Base-by-base conservation (phyloP, 139 green algal genomes). In the Chlorella sp. region DNA sequence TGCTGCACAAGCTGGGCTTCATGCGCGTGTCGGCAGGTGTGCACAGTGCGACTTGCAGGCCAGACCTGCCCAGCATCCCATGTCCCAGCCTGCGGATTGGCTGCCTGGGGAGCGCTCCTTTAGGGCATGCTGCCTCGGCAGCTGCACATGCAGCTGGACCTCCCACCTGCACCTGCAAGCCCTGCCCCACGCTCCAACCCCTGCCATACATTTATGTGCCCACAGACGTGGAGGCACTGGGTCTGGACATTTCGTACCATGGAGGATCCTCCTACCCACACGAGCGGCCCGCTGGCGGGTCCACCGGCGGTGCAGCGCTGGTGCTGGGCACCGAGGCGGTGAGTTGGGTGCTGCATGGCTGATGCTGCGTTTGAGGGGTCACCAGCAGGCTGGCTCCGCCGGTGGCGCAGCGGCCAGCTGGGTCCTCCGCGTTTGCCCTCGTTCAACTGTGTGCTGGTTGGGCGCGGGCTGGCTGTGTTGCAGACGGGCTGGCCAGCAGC, bases 241-340 rank as follows among this genome's bases (percentile, higher is more conserved):
- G 94, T 46, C 86, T 97, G 41, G 94, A 97, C 80, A 85, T 91
- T 22, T 92, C 83, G 40, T 82, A 95, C 82, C 94, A 97, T 74
- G 94, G 72, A 51, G 87, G 87, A 24, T 83, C 62, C 43, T 78
- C 80, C 32, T 91, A 91, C 60, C 87, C 87, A 2, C 83, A 90
- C 60, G 80, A 86, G 28, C 41, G 41, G 22, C 58, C 56, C 24
- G 26, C 48, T 1, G 34, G 24, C 40, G 56, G 26, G 28, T 44
- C n/a, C 60, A 46, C 24, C 72, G 46, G 2, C 48, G 40, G 34
- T 28, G 11, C 72, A 60, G 72, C 72, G 26, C 38, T 60, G 22
- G 51, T 60, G 51, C 69, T 75, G 38, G 69, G 69, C 20, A 58
- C 22, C 43, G 72, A 77, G 14, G 72, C 72, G 72, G 72, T 77